phyloP scores from a whole-genome alignment of 164 flowering plant genomes.

The Nymphaea thermarum region DNA sequence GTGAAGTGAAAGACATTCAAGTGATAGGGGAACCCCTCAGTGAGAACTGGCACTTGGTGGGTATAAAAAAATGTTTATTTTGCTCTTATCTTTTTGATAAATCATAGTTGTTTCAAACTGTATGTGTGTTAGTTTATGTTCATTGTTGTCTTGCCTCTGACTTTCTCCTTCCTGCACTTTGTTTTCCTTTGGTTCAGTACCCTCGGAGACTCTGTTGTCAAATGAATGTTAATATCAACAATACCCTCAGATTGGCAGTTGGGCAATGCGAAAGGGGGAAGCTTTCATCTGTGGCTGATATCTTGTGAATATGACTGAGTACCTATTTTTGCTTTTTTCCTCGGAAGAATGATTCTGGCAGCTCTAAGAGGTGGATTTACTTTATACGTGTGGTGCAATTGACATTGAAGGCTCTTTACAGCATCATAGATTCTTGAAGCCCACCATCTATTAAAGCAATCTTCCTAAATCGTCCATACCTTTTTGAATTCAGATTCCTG shows the following conservation, averaged over 20 bases:
- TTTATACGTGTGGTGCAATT: not conserved
- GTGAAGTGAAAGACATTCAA: conserved; percentile 22
- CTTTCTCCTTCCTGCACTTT: not conserved
- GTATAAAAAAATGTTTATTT: not conserved
- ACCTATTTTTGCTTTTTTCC: not conserved
- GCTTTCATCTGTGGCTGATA: conserved; percentile 14
- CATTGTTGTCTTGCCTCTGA: not conserved
- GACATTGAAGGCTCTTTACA: not conserved
- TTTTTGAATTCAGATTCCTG: not conserved
- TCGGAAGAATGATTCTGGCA: not conserved
- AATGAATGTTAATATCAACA: conserved; percentile 22
- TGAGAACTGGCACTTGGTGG: conserved; percentile 29
- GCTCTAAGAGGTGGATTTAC: not conserved
- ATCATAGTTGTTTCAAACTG: not conserved
- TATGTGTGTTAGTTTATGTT: not conserved
- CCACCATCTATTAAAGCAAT: not conserved
- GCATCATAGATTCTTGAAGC: not conserved
- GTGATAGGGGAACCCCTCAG: conserved; percentile 31
- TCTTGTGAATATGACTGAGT: conserved; percentile 10
- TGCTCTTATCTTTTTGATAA: not conserved
- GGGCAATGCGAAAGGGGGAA: conserved; percentile 34
- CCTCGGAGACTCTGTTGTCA: conserved; percentile 49
- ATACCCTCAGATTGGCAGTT: conserved; percentile 25
- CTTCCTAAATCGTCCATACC: not conserved
- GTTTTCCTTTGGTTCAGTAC: conserved; percentile 15